These are phyloP conservation scores for Carex myosuroides DNA, from an alignment of 176 grass and related monocot genomes.

Conservation along the genomic window DNA sequence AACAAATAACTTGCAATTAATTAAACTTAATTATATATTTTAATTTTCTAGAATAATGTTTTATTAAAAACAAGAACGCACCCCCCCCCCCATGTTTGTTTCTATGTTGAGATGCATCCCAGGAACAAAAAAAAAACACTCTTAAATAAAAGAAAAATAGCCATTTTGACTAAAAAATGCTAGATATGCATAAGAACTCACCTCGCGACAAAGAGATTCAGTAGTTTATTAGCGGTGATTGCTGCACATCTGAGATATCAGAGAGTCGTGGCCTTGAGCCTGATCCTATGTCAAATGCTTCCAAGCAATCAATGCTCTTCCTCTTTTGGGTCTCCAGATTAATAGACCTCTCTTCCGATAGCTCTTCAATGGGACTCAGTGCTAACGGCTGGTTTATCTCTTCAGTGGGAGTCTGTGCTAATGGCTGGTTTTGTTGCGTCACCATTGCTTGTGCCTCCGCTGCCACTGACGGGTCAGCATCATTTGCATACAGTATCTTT, in stretches of 20 bases:
- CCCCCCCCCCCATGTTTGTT: neutral
- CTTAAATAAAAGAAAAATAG: neutral
- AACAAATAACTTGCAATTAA: too few species aligned
- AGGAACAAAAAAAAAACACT: neutral
- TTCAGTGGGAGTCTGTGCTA: constrained; percentile 52
- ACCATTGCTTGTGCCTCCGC: constrained; percentile 60
- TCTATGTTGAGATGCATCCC: neutral
- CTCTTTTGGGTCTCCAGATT: constrained; percentile 48
- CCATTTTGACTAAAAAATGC: neutral
- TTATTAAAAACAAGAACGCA: neutral
- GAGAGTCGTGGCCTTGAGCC: constrained; percentile 67
- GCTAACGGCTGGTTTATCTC: constrained; percentile 27
- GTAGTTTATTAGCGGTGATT: constrained; percentile 66
- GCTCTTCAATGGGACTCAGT: constrained; percentile 66
- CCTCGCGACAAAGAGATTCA: constrained; percentile 8
- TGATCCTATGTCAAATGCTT: constrained; percentile 42
- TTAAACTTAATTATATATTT: neutral
- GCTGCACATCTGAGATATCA: constrained; percentile 70
- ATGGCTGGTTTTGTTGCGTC: constrained; percentile 30
- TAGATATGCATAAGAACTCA: neutral
- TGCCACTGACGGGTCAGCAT: constrained; percentile 31
- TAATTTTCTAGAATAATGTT: neutral
- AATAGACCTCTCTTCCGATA: constrained; percentile 48
- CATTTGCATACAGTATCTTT: constrained; percentile 66
- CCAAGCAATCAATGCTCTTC: constrained; percentile 64